Conservation (phyloP, 2,329 filamentous ascomycete species). For the Phyllosticta paracitricarpa region DNA sequence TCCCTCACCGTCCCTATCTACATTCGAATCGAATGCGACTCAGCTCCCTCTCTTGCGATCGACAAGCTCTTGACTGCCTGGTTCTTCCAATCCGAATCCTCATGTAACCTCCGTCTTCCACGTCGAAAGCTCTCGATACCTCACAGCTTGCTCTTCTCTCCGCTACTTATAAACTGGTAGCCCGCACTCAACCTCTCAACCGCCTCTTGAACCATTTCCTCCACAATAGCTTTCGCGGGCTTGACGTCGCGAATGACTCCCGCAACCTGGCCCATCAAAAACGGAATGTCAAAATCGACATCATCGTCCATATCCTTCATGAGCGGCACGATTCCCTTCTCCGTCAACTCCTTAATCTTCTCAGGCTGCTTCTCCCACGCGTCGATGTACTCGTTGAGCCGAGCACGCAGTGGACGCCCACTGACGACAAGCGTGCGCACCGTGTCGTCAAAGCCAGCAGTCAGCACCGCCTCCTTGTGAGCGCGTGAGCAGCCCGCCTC, state of each 20-base stretch:
- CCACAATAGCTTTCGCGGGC: constrained; percentile 75
- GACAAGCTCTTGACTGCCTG: neutral
- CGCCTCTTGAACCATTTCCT: constrained; percentile 63
- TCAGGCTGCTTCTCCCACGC: constrained; percentile 69
- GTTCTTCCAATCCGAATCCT: neutral
- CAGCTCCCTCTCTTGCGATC: neutral
- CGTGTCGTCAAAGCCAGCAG: constrained; percentile 70
- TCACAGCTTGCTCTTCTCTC: constrained; percentile 26
- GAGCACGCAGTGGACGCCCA: constrained; percentile 70
- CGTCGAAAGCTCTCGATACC: neutral
- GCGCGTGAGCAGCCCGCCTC: constrained; percentile 73
- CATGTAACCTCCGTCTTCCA: neutral
- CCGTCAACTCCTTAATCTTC: constrained; percentile 65
- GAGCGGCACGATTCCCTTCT: constrained; percentile 68
- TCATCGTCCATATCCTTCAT: constrained; percentile 74
- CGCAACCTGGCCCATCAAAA: constrained; percentile 90
- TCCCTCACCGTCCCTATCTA: no score
- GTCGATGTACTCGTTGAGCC: constrained; percentile 73
- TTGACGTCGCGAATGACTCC: constrained; percentile 67
- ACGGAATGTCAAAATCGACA: constrained; percentile 73
- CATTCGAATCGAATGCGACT: no score
- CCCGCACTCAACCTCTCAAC: constrained; percentile 29
- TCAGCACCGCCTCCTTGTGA: constrained; percentile 78
- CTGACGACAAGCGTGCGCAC: constrained; percentile 72
- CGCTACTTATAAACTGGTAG: constrained; percentile 21